Evolutionary conservation across 1,284 basidiomycete genomes (phyloP), one percentile per base, ranked within the genome.

Genomic region (Thelephora terrestris): DNA sequence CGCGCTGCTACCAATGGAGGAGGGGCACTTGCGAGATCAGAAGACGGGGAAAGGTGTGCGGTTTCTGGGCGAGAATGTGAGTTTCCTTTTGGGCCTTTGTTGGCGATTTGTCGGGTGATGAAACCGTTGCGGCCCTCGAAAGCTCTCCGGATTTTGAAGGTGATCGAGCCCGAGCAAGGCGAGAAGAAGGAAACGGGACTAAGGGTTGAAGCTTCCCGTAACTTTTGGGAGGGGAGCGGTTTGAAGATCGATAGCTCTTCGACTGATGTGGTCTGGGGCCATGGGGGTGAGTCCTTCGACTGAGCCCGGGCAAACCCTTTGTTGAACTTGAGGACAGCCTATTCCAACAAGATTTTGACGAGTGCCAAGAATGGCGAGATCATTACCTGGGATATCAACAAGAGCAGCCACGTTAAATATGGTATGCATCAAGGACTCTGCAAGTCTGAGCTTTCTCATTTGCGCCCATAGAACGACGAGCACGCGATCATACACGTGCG

Each of bases 291-390:
- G 84, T 75, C 27, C 50, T 21, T n/a, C 37, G 47, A n/a, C 35
- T 14, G 18, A 25, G 47, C 47, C n/a, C 44, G 34, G 37, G 18
- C 47, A 35, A 24, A 16, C 34, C 25, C 7, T 46, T 46, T 21
- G 24, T 20, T 48, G 44, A 16, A 5, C 45, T 4, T 17, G 47
- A 46, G 9, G 42, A 38, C 51, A 92, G 89, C 65, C 10, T 88
- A 79, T 64, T 79, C 73, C 57, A 81, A 79, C 61, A 92, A 91
- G 66, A 78, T 93, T 47, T 64, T 91, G 32, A 91, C 89, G 1
- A 89, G 88, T 52, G 85, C 85, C 4, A 73, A 84, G 7, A 89
- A 86, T 54, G 90, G 90, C 1, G 89, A 91, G 54, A 74, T 92
- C 38, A 81, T 91, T 47, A 75, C 91, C 67, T 92, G 89, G 80